Evolutionary conservation across 2,329 filamentous ascomycete genomes (phyloP).

Genomic region (Cladophialophora immunda): DNA sequence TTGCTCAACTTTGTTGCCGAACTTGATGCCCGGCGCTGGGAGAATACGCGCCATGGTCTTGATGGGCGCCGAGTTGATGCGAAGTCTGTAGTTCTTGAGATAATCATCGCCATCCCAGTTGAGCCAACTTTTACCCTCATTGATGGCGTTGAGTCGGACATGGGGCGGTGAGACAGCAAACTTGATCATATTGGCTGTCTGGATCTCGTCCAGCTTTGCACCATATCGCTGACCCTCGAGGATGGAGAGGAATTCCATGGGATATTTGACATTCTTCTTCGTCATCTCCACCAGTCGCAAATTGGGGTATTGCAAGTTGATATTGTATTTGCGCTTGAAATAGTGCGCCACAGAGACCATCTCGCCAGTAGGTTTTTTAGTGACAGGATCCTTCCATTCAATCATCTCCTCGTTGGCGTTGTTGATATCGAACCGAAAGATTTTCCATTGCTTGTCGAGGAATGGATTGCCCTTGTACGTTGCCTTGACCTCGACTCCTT

Average conservation of each 20-base stretch:
- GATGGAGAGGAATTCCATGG: constrained; percentile 65
- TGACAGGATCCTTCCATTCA: constrained; percentile 49
- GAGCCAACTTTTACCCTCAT: constrained; percentile 71
- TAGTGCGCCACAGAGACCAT: constrained; percentile 68
- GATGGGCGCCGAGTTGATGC: constrained; percentile 71
- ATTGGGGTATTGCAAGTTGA: constrained; percentile 54
- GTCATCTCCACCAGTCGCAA: constrained; percentile 68
- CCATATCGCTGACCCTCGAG: constrained; percentile 65
- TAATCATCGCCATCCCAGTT: constrained; percentile 74
- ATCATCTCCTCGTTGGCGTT: constrained; percentile 57
- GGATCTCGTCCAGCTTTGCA: constrained; percentile 65
- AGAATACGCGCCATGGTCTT: constrained; percentile 76
- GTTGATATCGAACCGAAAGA: constrained; percentile 58
- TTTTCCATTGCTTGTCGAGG: constrained; percentile 55
- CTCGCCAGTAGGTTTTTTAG: constrained; percentile 52
- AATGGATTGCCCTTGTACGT: constrained; percentile 47
- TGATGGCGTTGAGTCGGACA: constrained; percentile 73
- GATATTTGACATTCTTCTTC: constrained; percentile 61
- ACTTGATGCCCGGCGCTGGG: constrained; percentile 74
- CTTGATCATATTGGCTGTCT: constrained; percentile 90
- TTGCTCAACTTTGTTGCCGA: constrained; percentile 61
- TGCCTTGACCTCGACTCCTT: constrained; percentile 49
- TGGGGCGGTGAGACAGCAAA: constrained; percentile 83
- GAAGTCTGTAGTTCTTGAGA: constrained; percentile 76
- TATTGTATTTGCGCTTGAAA: constrained; percentile 62